These are phyloP conservation scores for Yamadazyma paraphyllophila DNA, from an alignment of 805 yeast genomes.

Conservation along the genomic window DNA sequence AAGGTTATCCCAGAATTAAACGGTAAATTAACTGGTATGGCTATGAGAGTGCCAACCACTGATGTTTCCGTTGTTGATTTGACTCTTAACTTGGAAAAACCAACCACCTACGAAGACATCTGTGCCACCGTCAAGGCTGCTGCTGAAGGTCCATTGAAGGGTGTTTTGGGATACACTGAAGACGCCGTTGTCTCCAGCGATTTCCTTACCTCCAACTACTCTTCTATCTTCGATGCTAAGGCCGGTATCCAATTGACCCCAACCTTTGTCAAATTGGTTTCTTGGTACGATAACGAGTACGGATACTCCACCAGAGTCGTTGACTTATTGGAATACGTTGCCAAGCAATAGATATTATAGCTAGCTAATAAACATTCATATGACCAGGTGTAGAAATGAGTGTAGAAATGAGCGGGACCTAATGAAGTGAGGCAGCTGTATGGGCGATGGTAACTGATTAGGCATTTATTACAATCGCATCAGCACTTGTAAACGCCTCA, in stretches of 20 bases:
- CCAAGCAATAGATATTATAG: constrained; percentile 13
- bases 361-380: not conserved
- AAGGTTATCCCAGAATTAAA: constrained; percentile 36
- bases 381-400: not conserved
- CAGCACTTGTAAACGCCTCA: too few species aligned
- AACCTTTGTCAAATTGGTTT: constrained; percentile 33
- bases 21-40: constrained; percentile 37
- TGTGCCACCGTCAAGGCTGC: constrained; percentile 30
- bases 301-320: constrained; percentile 38
- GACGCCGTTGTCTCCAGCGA: constrained; percentile 36
- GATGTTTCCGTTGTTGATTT: constrained; percentile 37
- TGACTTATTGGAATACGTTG: constrained; percentile 33
- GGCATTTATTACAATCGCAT: too few species aligned
- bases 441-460: too few species aligned
- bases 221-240: constrained; percentile 32
- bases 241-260: constrained; percentile 38
- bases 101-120: constrained; percentile 34
- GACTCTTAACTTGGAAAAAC: constrained; percentile 31
- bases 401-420: too few species aligned
- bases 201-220: constrained; percentile 28
- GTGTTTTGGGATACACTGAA: constrained; percentile 34
- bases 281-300: constrained; percentile 38
- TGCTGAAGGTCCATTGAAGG: constrained; percentile 32
- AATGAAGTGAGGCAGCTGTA: too few species aligned
- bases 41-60: constrained; percentile 36